Evolutionary conservation across 768 basidiomycete species (phyloP).

Genomic region (Mrakia blollopis): DNA sequence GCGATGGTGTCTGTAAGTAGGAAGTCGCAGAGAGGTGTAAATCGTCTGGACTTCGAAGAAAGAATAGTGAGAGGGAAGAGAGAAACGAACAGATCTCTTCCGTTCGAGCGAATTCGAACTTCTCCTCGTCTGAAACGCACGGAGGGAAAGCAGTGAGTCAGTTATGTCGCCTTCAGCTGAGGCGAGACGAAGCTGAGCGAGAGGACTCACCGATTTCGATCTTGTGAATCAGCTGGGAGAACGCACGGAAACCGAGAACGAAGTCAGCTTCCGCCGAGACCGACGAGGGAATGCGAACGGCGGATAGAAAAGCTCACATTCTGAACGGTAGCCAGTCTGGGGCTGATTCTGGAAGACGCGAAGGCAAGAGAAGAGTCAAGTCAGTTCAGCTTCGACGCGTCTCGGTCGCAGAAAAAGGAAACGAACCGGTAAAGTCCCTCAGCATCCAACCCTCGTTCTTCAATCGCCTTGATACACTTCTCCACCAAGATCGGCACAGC

Average conservation of each 20-base stretch:
- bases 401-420: not conserved
- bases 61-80: not conserved
- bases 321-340: slow-evolving; percentile 15
- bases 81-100: slow-evolving; percentile 26
- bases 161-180: too few relatives aligned
- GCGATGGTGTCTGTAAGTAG: slow-evolving; percentile 17
- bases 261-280: not conserved
- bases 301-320: not conserved
- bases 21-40: not conserved
- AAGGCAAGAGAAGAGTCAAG: not conserved
- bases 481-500: slow-evolving; percentile 24
- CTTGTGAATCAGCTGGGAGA: not conserved
- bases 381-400: not conserved
- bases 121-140: slow-evolving; percentile 17
- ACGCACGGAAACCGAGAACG: not conserved
- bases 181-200: not conserved
- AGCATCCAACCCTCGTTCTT: slow-evolving; percentile 23
- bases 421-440: slow-evolving; percentile 22
- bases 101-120: slow-evolving; percentile 25
- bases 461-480: slow-evolving; percentile 32
- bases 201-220: not conserved
- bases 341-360: not conserved
- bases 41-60: not conserved
- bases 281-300: not conserved
- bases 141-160: not conserved